Percentiles rank a stretch among this genome's conserved stretches.
phyloP scores from a whole-genome alignment of 371 early-diverging fungal species.

The Globomyces sp. region DNA sequence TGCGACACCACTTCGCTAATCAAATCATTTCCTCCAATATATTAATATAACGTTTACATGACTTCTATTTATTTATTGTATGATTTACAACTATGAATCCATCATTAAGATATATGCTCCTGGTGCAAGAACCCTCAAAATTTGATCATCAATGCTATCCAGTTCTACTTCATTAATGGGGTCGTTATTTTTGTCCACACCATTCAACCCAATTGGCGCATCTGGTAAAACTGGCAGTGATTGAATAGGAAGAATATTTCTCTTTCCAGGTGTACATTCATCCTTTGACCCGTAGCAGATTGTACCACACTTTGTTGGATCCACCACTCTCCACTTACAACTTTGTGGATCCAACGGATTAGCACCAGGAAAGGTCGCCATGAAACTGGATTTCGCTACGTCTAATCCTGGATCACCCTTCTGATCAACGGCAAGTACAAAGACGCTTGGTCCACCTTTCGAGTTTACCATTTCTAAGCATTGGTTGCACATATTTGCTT shows the following conservation, averaged over 20 bases:
- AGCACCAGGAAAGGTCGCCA: constrained; percentile 8
- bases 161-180: too few relatives aligned
- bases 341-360: constrained; percentile 19
- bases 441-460: constrained; percentile 2
- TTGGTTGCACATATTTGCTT: constrained; percentile 10
- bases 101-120: too few relatives aligned
- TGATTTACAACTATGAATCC: too few relatives aligned
- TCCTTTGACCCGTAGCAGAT: constrained; percentile 2
- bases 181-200: background rate
- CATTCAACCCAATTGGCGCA: background rate
- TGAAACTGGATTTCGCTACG: constrained; percentile 4
- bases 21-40: too few relatives aligned
- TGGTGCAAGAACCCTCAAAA: too few relatives aligned
- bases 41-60: too few relatives aligned
- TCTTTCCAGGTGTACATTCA: constrained; percentile 10
- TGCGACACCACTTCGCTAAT: background rate
- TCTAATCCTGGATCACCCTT: constrained; percentile 18
- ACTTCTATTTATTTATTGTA: too few relatives aligned
- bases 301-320: constrained; percentile 1
- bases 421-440: constrained; percentile 17
- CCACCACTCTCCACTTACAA: constrained; percentile 9
- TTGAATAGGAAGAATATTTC: constrained; percentile 15
- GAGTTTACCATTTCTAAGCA: constrained; percentile 20
- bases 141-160: too few relatives aligned
- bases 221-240: background rate